These are phyloP conservation scores for Vitis hybrid DNA, from an alignment of 177 flowering plant genomes.

Conservation along the genomic window DNA sequence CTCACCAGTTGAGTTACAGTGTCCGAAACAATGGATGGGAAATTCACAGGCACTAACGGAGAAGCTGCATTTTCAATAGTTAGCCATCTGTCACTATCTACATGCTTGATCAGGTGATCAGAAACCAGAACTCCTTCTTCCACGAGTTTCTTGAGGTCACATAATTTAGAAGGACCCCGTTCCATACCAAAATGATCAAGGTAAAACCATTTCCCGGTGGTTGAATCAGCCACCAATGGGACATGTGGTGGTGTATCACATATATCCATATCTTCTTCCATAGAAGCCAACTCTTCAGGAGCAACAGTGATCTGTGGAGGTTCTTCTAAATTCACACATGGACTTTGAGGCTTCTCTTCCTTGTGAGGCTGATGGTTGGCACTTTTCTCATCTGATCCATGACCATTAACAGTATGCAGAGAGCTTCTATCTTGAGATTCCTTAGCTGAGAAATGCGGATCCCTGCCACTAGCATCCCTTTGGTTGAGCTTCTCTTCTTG, in stretches of 20 bases:
- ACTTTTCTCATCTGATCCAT: conserved; percentile 34
- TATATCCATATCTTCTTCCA: conserved; percentile 99
- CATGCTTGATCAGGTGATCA: conserved; percentile 89
- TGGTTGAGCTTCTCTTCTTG: conserved; percentile 51
- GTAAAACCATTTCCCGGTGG: conserved; percentile 84
- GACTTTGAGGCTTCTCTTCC: conserved; percentile 37
- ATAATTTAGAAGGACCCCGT: conserved; percentile 80
- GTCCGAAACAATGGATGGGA: conserved; percentile 64
- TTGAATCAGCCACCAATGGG: conserved; percentile 44
- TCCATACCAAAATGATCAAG: conserved; percentile 85
- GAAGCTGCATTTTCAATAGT: conserved; percentile 97
- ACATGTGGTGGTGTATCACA: conserved; percentile 94
- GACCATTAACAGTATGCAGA: conserved; percentile 19
- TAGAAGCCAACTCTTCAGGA: conserved; percentile 72
- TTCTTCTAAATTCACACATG: conserved; percentile 29
- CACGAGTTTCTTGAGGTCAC: conserved; percentile 72
- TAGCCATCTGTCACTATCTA: conserved; percentile 85
- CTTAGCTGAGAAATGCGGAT: conserved; percentile 34
- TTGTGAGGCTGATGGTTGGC: conserved; percentile 23
- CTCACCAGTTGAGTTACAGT: conserved; percentile 67
- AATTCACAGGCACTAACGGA: conserved; percentile 60
- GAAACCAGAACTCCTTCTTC: conserved; percentile 74
- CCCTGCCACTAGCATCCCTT: conserved; percentile 40
- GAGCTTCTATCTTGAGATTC: conserved; percentile 35
- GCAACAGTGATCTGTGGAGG: conserved; percentile 41